phyloP scores from a whole-genome alignment of 139 green algal species.

The Monoraphidium neglectum region DNA sequence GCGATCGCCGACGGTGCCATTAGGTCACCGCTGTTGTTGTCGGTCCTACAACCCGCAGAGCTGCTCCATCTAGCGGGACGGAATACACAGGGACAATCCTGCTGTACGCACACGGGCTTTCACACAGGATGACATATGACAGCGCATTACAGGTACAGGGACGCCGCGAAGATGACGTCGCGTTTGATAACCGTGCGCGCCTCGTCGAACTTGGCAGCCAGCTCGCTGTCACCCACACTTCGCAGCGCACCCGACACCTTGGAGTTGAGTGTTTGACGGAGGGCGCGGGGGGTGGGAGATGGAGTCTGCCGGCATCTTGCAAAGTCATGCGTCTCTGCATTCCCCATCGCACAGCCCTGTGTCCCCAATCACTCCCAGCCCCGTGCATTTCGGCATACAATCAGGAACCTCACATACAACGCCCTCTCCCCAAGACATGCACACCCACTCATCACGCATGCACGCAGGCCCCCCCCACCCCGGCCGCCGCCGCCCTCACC shows the following conservation, averaged over 20 bases:
- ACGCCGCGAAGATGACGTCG: conserved; percentile 93
- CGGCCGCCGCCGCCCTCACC: conserved; percentile 25
- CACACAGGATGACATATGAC: too few species aligned
- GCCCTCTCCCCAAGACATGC: too few species aligned
- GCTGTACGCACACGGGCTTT: too few species aligned
- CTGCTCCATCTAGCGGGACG: too few species aligned
- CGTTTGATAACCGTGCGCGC: conserved; percentile 68
- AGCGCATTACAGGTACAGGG: conserved; percentile 80
- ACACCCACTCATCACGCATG: background rate
- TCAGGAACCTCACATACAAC: too few species aligned
- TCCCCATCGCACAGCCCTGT: background rate
- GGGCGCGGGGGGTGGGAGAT: too few species aligned
- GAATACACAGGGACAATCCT: too few species aligned
- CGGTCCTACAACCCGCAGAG: too few species aligned
- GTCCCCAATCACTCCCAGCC: too few species aligned
- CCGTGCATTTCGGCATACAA: too few species aligned
- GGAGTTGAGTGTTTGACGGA: conserved; percentile 13
- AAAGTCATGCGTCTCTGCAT: background rate
- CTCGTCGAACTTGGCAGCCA: conserved; percentile 78
- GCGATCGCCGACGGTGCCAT: too few species aligned
- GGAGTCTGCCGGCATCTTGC: conserved; percentile 7
- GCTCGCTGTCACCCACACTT: conserved; percentile 72
- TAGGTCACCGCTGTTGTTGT: too few species aligned
- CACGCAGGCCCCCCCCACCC: background rate
- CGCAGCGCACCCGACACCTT: conserved; percentile 66